Evolutionary conservation across 495 filamentous ascomycete genomes (phyloP), one percentile per base, ranked within the genome.

Genomic region (Collariella sp.): DNA sequence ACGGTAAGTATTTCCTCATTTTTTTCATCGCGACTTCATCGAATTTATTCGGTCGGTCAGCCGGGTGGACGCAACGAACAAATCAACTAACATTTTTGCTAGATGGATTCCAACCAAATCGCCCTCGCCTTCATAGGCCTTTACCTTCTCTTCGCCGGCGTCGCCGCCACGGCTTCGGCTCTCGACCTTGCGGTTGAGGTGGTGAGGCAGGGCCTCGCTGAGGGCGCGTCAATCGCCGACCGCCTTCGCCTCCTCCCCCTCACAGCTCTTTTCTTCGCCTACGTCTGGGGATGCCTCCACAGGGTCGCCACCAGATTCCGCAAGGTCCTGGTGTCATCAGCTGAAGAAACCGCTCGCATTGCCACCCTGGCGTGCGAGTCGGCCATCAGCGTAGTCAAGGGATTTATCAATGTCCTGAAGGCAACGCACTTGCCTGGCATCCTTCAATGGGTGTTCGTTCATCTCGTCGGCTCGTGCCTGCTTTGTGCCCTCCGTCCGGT

Each of bases 341-440:
- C 34, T 26, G 41, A 41, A 23, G 41, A 33, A 20, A 22, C 50
- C 50, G 15, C 31, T 38, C 50, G 50, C 29, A 33, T 41, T 19
- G 41, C 22, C 41, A 53, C 1, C 31, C 50, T 53, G 50, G 50
- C 9, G 7, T 23, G 41, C 50, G 41, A 39, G 22, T 10, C 15
- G 31, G 41, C n/a, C 22, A 15, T 31, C 31, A n/a, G 3, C 16
- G 20, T 34, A 13, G 42, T 42, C 42, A 15, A 3, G 13, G 50
- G 50, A n/a, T 46, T 46, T 11, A 39, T 53, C 50, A 38, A 46
- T n/a, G 50, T 23, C 50, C 38, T 49, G 15, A 12, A 39, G 46
- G 35, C 16, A 6, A 15, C 7, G 6, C 20, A 31, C 4, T 7
- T 34, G 18, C 44, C 44, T 43, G 33, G 35, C 44, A 33, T 40